A percentile compares a stretch with the other conserved stretches of the same genome.
phyloP scores from a whole-genome alignment of 2,329 filamentous ascomycete species.

The Fusarium buxicola region DNA sequence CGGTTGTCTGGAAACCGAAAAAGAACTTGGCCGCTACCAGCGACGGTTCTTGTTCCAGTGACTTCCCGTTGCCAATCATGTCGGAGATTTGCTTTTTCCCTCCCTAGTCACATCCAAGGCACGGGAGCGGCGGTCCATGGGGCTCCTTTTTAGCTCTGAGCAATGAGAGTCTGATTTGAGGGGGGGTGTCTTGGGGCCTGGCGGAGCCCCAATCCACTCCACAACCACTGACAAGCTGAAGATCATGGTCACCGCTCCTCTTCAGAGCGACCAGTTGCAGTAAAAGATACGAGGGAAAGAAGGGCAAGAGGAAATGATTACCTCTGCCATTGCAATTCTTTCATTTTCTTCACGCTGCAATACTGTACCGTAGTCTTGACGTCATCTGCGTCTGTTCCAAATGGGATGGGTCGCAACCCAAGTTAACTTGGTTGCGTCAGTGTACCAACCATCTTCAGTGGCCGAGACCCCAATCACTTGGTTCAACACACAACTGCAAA shows the following conservation, averaged over 20 bases:
- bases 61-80: constrained; percentile 43
- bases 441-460: constrained; percentile 21
- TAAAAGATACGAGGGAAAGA: constrained; percentile 8
- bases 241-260: constrained; percentile 35
- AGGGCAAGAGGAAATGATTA: constrained; percentile 4
- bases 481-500: constrained; percentile 19
- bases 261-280: constrained; percentile 3
- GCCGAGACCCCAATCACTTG: constrained; percentile 16
- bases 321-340: constrained; percentile 1
- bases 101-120: constrained; percentile 42
- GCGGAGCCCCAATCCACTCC: constrained; percentile 29
- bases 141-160: constrained; percentile 28
- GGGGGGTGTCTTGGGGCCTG: constrained; percentile 35
- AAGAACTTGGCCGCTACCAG: constrained; percentile 44
- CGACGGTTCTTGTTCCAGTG: constrained; percentile 38
- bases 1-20: constrained; percentile 50
- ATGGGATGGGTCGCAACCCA: constrained; percentile 17
- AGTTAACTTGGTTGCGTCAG: constrained; percentile 27
- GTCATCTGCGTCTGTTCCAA: constrained; percentile 17
- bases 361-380: background rate
- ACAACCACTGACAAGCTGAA: constrained; percentile 40
- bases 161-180: constrained; percentile 37
- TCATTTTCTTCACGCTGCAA: background rate
- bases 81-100: constrained; percentile 14
- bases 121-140: constrained; percentile 45